phyloP scores from a whole-genome alignment of 116 monocot species.

The Papilionanthe hybrid region DNA sequence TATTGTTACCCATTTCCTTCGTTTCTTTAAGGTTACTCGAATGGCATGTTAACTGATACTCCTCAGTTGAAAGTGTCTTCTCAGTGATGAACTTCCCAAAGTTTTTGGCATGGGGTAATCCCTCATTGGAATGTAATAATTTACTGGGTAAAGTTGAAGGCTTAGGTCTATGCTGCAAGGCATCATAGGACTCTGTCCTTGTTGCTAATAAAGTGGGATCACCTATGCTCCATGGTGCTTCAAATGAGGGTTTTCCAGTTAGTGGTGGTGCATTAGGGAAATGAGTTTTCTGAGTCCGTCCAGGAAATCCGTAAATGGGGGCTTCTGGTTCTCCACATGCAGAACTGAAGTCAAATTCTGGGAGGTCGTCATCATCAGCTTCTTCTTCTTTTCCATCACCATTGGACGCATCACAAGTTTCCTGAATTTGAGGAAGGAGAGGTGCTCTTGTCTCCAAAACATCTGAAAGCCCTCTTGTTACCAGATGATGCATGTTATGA shows the following conservation, averaged over 20 bases:
- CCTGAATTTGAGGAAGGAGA: not conserved
- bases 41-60: not conserved
- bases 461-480: not conserved
- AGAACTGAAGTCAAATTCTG: slow-evolving; percentile 69
- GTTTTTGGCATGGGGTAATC: not conserved
- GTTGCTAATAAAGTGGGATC: not conserved
- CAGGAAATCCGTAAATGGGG: slow-evolving; percentile 1
- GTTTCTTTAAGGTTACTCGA: not conserved
- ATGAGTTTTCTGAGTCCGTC: not conserved
- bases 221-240: not conserved
- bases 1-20: not conserved
- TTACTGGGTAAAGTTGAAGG: not conserved
- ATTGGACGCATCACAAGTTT: slow-evolving; percentile 1
- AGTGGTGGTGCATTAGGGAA: not conserved
- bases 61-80: not conserved
- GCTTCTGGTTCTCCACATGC: slow-evolving; percentile 24
- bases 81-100: slow-evolving; percentile 12
- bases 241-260: slow-evolving; percentile 12
- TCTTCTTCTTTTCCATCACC: slow-evolving; percentile 52
- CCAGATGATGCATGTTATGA: not conserved
- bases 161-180: not conserved
- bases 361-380: slow-evolving; percentile 66
- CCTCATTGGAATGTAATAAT: not conserved
- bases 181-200: not conserved
- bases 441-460: slow-evolving; percentile 4